Evolutionary conservation across 163 green algal genomes (phyloP), one percentile per base, ranked within the genome.

Genomic region (Coccomyxa subellipsoidea): DNA sequence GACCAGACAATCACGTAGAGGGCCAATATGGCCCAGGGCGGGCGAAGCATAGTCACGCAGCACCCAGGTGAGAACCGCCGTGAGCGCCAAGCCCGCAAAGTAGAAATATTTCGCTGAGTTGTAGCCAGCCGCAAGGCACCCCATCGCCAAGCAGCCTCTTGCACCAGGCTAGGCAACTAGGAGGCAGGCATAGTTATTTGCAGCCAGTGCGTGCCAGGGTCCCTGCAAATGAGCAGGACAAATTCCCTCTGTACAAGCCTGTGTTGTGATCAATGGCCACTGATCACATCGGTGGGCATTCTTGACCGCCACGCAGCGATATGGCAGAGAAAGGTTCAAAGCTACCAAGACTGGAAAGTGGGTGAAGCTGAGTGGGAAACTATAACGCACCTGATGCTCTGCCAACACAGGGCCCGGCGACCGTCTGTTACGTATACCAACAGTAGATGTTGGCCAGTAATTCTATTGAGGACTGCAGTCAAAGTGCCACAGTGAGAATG

Each of bases 31-130:
- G 54, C 36, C 18, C 34, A 69, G 32, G 7, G 82, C 34, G 35
- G 75, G 80, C 38, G 87, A 35, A 12, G 82, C 85, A 76, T 92
- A 94, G 53, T 94, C 91, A 0, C 90, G 81, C 73, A 94, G 83
- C 75, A 88, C 25, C 88, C 89, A 94, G 29, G 82, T 83, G 2
- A 84, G 37, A 5, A 90, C 71, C n/a, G 83, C 79, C 53, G 79
- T 85, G 10, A 88, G 35, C 10, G 78, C 73, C 76, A 93, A 93
- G 27, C 83, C 81, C 2, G 66, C 2, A 18, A 92, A 85, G 71
- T 93, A 94, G 29, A 88, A 80, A 39, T 79, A 92, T 29, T 89
- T 82, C 8, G 79, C 70, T 53, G 66, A 38, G 10, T 32, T 69
- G 66, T 73, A 73, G 27, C 32, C 66, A 32, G 18, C 27, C 2